Percentiles rank a stretch among this genome's conserved stretches.
Conservation (phyloP, 148 eudicot species). For the Rhododendron henanense region DNA sequence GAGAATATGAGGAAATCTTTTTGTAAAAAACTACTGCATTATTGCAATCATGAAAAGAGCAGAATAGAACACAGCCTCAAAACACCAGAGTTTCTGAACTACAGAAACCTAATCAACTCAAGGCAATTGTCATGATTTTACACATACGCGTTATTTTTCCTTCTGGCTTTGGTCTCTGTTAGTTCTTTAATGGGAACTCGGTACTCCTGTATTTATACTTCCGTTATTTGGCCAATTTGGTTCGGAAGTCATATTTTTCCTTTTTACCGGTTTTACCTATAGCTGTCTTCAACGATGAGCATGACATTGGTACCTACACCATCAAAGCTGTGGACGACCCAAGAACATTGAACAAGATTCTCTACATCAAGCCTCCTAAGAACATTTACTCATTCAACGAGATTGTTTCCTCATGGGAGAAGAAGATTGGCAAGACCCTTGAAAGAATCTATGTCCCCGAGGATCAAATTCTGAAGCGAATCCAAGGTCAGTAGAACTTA, state of each 20-base stretch:
- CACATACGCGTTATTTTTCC: not conserved
- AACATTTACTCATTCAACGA: too few species aligned
- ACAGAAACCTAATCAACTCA: not conserved
- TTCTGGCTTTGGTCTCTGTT: slow-evolving; percentile 1
- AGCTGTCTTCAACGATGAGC: slow-evolving; percentile 43
- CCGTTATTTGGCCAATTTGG: not conserved
- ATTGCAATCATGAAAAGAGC: not conserved
- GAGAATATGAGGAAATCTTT: not conserved
- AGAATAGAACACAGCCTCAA: not conserved
- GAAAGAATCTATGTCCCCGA: too few species aligned
- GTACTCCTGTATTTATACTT: not conserved
- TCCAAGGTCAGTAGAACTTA: too few species aligned
- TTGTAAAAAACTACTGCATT: not conserved
- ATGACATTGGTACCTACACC: too few species aligned
- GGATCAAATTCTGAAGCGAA: too few species aligned
- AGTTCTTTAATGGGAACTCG: slow-evolving; percentile 4
- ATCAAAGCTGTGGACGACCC: too few species aligned
- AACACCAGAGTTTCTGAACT: not conserved
- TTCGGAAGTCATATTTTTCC: not conserved
- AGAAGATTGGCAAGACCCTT: too few species aligned
- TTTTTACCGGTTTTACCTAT: not conserved
- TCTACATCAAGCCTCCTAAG: too few species aligned
- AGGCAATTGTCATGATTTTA: not conserved
- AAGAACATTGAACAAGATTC: too few species aligned
- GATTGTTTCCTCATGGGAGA: too few species aligned